Percentiles rank a stretch among this genome's conserved stretches.
Conservation (phyloP, 2,329 filamentous ascomycete genomes). For the Fonsecaea multimorphosa region DNA sequence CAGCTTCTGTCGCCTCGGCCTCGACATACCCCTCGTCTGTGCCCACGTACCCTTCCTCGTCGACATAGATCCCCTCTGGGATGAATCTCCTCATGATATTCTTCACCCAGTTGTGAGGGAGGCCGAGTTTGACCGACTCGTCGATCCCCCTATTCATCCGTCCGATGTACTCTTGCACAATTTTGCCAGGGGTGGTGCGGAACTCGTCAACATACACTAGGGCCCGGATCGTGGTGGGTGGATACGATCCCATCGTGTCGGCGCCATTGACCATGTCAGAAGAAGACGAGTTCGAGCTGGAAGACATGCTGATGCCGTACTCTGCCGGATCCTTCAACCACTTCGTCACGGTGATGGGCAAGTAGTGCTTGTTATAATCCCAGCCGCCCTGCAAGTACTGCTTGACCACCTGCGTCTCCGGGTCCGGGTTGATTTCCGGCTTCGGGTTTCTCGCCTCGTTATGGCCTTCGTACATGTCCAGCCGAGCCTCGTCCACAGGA, state of each 20-base stretch:
- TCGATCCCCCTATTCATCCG: slow-evolving; percentile 53
- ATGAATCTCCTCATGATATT: slow-evolving; percentile 50
- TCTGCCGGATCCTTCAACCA: slow-evolving; percentile 34
- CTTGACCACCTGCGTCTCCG: slow-evolving; percentile 30
- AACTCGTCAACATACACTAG: slow-evolving; percentile 53
- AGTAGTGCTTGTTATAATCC: slow-evolving; percentile 41
- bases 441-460: slow-evolving; percentile 32
- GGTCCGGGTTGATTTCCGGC: slow-evolving; percentile 32
- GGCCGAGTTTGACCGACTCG: slow-evolving; percentile 46
- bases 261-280: slow-evolving; percentile 4
- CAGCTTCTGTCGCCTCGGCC: slow-evolving; percentile 32
- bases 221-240: slow-evolving; percentile 38
- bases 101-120: slow-evolving; percentile 43
- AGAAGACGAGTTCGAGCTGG: slow-evolving; percentile 8
- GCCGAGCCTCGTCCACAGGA: slow-evolving; percentile 44
- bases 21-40: slow-evolving; percentile 37
- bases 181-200: slow-evolving; percentile 43
- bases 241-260: background rate
- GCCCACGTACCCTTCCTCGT: slow-evolving; percentile 35
- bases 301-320: slow-evolving; percentile 28
- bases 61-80: slow-evolving; percentile 38
- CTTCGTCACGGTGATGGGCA: slow-evolving; percentile 36
- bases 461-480: slow-evolving; percentile 50
- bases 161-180: slow-evolving; percentile 49
- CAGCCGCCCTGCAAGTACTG: slow-evolving; percentile 35